A percentile compares a stretch with the other conserved stretches of the same genome.
phyloP scores from a whole-genome alignment of 768 basidiomycete species.

The Kwoniella dejecticola region DNA sequence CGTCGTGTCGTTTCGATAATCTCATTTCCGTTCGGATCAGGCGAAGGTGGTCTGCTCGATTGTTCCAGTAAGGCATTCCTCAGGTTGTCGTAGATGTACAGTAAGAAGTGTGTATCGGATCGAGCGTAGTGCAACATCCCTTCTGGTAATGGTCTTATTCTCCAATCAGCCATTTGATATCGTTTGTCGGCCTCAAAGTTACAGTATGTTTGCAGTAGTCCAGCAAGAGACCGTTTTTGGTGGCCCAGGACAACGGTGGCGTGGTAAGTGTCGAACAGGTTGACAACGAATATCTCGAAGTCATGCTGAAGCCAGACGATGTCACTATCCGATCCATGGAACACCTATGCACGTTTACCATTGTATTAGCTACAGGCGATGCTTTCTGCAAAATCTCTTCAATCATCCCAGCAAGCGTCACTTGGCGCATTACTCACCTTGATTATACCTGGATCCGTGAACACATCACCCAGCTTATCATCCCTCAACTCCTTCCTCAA shows the following conservation, averaged over 20 bases:
- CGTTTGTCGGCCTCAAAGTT: conserved; percentile 90
- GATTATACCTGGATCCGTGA: conserved; percentile 78
- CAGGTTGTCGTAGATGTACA: conserved; percentile 88
- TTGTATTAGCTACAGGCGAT: neutral
- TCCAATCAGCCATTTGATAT: conserved; percentile 97
- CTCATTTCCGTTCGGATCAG: conserved; percentile 43
- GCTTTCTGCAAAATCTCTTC: neutral
- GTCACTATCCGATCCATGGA: conserved; percentile 93
- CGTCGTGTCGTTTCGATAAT: conserved; percentile 54
- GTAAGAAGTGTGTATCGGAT: conserved; percentile 92
- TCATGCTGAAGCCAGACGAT: conserved; percentile 96
- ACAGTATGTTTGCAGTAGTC: conserved; percentile 83
- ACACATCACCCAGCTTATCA: conserved; percentile 74
- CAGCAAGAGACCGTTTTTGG: conserved; percentile 78
- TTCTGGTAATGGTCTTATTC: conserved; percentile 79
- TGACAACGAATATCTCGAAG: conserved; percentile 89
- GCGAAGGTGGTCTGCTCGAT: conserved; percentile 37
- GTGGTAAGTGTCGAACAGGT: conserved; percentile 96
- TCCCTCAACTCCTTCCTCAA: conserved; percentile 68
- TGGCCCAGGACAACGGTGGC: conserved; percentile 84
- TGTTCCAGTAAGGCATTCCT: conserved; percentile 73
- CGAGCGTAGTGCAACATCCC: conserved; percentile 93
- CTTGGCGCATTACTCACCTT: conserved; percentile 68
- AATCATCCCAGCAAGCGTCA: neutral
- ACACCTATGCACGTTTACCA: conserved; percentile 62